Base-by-base conservation (phyloP, 2,329 filamentous ascomycete species). In the Emergomyces orientalis region DNA sequence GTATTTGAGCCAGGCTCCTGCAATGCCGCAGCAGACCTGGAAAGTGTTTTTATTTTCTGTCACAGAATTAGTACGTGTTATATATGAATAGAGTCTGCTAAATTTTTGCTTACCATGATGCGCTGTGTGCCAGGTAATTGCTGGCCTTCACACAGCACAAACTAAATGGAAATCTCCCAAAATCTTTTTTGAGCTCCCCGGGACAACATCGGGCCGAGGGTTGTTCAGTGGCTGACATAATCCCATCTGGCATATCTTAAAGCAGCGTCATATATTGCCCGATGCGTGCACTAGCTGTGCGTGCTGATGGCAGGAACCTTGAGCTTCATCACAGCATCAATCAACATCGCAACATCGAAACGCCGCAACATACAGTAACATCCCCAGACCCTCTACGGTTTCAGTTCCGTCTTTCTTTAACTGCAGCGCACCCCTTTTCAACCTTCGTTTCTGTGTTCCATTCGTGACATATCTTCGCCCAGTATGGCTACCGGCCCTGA, bases 1-100 rank as follows among this genome's bases (percentile, higher is more conserved):
- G 76, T 74, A 67, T 73, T 71, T 47, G 78, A 76, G 63, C 79
- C 79, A 55, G 79, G 78, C 61, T 77, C 72, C 74, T 80, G 78
- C 69, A 78, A 76, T 62, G 78, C 78, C 64, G 77, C 75, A 62
- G 76, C 72, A 59, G 78, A 71, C 66, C 79, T 76, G 64, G 77
- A 79, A 60, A 81, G 73, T 51, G 79, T 77, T 73, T 87, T 84
- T 67, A 85, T 83, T 80, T 84, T 84, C 82, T 61, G 30, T 19
- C 17, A 39, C 14, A 34, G 32, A 37, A 30, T 61, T 62, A 65
- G 62, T 34, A 63, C 34, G 34, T 22, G 8, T 54, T 27, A n/a
- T 14, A 32, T 41, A 13, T 32, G 41, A 37, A 52, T n/a, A 54
- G 19, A 5, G 13, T 49, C 47, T 22, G 14, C 13, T 27, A 5